Base-by-base conservation (phyloP, 345 rosid genomes). In the Camelina hispida region DNA sequence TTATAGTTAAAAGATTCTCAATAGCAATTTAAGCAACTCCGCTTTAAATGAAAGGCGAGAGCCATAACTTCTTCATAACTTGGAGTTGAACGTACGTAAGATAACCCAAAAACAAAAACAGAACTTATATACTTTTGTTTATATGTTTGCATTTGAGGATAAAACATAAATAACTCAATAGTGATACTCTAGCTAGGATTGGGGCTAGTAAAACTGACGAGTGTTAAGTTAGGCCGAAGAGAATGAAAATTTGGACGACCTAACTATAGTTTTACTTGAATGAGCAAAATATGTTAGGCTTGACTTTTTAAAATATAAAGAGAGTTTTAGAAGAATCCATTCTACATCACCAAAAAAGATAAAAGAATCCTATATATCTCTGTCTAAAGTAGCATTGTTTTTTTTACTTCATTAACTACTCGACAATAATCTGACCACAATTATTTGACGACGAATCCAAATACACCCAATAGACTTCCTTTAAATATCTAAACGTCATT, bases 241-340 rank as follows among this genome's bases (percentile, higher is more conserved):
- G 54, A 52, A 14, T 70, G 42, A n/a, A 69, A 65, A 56, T 71
- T 64, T 71, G 62, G 77, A 66, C 72, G 34, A 78, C 81, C 81
- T 66, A 78, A 78, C 69, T 51, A 51, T 14, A 43, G 69, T 72
- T 78, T 78, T 65, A 66, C 77, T 78, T 78, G 52, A 40, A 59
- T 71, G 66, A 78, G 81, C 50, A 78, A 72, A 66, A 53, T 40
- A 66, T 32, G 73, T 78, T 78, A 66, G 81, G 81, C 77, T 78
- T 78, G 73, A 78, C 69, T 72, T 65, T 71, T 17, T 0, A 2
- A 1, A 56, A 3, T 56, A 9, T 47, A 48, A 69, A 69, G 65
- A 68, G 40, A 62, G 32, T 22, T 61, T 61, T 17, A 68, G 47
- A 71, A 76, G 58, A 62, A 76, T 16, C 53, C 53, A 28, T 28